These are phyloP conservation scores for Diaporthe amygdali DNA, from an alignment of 2,329 filamentous ascomycete species.

Conservation along the genomic window DNA sequence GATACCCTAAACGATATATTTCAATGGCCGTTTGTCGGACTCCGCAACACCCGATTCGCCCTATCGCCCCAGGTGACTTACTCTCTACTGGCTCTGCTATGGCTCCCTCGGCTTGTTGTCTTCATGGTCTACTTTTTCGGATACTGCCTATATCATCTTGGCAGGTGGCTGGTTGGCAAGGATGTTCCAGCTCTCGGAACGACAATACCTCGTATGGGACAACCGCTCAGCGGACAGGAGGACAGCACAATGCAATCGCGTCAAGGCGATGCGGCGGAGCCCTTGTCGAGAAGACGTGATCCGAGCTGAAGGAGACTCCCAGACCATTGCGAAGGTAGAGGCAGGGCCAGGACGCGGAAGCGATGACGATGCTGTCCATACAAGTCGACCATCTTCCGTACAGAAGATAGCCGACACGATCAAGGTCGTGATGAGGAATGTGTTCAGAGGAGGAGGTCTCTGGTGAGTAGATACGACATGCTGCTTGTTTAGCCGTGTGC, in stretches of 20 bases:
- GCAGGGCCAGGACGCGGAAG: neutral
- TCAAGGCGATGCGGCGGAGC: no score
- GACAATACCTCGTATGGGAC: no score
- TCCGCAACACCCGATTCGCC: neutral
- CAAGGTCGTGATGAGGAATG: neutral
- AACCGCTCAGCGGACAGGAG: no score
- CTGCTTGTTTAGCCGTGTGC: no score
- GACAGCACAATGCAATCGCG: no score
- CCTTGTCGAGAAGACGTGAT: neutral
- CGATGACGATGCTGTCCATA: neutral
- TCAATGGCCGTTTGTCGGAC: neutral
- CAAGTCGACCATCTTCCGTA: no score
- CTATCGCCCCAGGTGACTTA: neutral
- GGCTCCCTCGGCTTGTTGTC: neutral
- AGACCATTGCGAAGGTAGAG: neutral
- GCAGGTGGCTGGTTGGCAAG: no score
- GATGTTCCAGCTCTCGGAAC: no score
- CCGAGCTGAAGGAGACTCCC: neutral
- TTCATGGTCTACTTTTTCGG: no score
- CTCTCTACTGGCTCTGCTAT: neutral
- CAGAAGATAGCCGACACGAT: neutral
- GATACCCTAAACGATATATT: no score
- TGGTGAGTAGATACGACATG: neutral
- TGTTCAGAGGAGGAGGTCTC: accelerated
- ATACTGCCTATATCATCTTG: no score